Base-by-base conservation (phyloP, 345 rosid genomes). In the Erucastrum elatum region DNA sequence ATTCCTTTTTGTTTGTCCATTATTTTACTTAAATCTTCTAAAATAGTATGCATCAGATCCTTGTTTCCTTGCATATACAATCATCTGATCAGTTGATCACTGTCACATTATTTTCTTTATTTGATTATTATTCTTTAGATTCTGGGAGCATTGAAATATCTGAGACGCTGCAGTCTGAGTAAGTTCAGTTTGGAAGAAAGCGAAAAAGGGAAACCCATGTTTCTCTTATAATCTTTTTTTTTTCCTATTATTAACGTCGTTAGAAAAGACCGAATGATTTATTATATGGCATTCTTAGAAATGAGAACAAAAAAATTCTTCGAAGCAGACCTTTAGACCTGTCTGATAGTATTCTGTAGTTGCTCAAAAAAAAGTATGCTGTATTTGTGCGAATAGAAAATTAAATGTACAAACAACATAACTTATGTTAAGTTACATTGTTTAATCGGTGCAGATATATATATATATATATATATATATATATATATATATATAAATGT, bases 121-220 rank as follows among this genome's bases (percentile, higher is more conserved):
- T 80, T 80, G 71, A 75, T 69, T 75, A 75, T 69, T 70, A 33
- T 75, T 37, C 79, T 55, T 65, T 80, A 75, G 79, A 75, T 80
- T 75, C 75, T 80, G n/a, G 34, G 71, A 53, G 75, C 83, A 80
- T 75, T 80, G 31, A 74, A 13, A n/a, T 80, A 68, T 71, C 65
- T 66, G 68, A 79, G 74, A 63, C 44, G 62, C 41, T 79, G 82
- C 83, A 68, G 76, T 79, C 84, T 75, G 84, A 76, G 78, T 66
- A 35, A 53, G 67, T 69, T 69, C 83, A 79, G 85, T 81, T 76
- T 70, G 68, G 77, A 80, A 84, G 84, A 75, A 62, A 68, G 83
- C 75, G 61, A n/a, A 53, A 81, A 55, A 66, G 2, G 72, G 81
- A 56, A 65, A 65, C 67, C 44, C 16, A 15, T 26, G 8, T 51